Conservation (phyloP, 495 filamentous ascomycete species). For the Talaromyces ruber region DNA sequence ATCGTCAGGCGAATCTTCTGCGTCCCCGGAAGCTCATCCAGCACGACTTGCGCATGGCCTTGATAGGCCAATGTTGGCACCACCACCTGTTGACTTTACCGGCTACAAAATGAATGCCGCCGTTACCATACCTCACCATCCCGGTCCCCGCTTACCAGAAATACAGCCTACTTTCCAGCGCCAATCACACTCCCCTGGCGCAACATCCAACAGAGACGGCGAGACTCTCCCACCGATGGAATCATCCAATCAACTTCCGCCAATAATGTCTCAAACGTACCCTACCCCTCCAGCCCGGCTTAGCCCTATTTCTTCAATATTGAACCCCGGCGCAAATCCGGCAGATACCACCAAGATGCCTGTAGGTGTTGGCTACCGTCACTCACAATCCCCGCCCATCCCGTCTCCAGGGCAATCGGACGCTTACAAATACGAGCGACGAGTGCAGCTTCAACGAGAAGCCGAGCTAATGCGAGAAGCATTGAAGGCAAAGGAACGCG, state of each 20-base stretch:
- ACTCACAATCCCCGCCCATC: slow-evolving; percentile 20
- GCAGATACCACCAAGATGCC: slow-evolving; percentile 39
- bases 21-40: slow-evolving; percentile 34
- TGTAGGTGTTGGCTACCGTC: slow-evolving; percentile 15
- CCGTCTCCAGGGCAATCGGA: slow-evolving; percentile 38
- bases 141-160: slow-evolving; percentile 26
- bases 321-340: slow-evolving; percentile 51
- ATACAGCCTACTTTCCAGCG: slow-evolving; percentile 23
- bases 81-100: slow-evolving; percentile 46
- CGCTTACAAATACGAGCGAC: slow-evolving; percentile 48
- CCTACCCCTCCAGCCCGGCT: slow-evolving; percentile 44
- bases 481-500: slow-evolving; percentile 67
- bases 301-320: slow-evolving; percentile 72
- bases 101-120: slow-evolving; percentile 28
- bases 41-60: slow-evolving; percentile 50
- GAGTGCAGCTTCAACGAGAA: slow-evolving; percentile 62
- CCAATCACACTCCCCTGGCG: slow-evolving; percentile 29
- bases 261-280: slow-evolving; percentile 34
- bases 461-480: slow-evolving; percentile 68
- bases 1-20: slow-evolving; percentile 37
- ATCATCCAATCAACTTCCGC: slow-evolving; percentile 37
- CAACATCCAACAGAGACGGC: slow-evolving; percentile 33
- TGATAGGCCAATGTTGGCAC: slow-evolving; percentile 24
- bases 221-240: slow-evolving; percentile 28
- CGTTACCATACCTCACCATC: slow-evolving; percentile 30